Conservation (phyloP, 73 alveolate species). For the Paramecium sonneborni region DNA sequence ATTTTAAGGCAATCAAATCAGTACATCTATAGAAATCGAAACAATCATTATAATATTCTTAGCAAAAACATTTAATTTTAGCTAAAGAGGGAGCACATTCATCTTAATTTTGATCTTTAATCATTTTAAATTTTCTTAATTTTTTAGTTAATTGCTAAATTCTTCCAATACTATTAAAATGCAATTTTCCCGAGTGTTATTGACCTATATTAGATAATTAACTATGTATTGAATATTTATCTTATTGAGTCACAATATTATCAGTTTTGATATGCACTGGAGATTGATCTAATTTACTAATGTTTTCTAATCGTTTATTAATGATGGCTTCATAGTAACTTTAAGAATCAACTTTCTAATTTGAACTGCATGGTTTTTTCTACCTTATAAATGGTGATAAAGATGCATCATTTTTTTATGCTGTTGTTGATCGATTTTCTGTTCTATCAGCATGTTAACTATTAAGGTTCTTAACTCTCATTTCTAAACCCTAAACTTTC, state of each 20-base stretch:
- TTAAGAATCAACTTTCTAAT: constrained; percentile 8
- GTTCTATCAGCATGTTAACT: constrained; percentile 33
- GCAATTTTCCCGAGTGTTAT: neutral
- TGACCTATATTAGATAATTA: neutral
- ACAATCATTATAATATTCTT: constrained; percentile 30
- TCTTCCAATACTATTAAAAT: neutral
- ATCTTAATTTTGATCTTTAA: constrained; percentile 41
- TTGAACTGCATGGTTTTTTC: neutral
- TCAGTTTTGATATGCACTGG: neutral
- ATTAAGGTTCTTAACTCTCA: constrained; percentile 52
- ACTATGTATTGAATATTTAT: neutral
- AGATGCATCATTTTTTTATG: neutral
- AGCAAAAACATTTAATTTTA: constrained; percentile 40
- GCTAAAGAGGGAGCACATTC: constrained; percentile 51
- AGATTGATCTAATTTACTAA: neutral
- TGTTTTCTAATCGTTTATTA: constrained; percentile 24
- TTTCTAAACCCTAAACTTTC: constrained; percentile 33
- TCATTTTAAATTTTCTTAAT: constrained; percentile 35
- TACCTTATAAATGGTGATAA: neutral
- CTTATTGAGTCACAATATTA: neutral
- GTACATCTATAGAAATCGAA: constrained; percentile 53
- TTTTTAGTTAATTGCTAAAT: neutral
- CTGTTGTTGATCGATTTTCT: neutral
- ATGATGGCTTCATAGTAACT: constrained; percentile 28
- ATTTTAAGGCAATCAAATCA: constrained; percentile 32